These are phyloP conservation scores for Chalciporus piperatus DNA, from an alignment of 768 basidiomycete species.

Conservation along the genomic window DNA sequence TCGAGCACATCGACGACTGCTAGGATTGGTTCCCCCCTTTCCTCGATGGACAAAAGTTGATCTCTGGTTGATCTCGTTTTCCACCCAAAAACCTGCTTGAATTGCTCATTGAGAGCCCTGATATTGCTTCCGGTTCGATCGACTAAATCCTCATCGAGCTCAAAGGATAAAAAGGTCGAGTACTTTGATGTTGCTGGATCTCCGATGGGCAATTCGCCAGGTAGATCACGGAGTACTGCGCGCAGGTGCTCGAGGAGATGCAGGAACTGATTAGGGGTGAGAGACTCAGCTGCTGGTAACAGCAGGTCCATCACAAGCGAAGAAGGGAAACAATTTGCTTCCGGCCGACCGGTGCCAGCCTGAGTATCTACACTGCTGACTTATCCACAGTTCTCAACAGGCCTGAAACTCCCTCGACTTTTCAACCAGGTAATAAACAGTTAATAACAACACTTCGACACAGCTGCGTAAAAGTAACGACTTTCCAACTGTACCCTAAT, in stretches of 20 bases:
- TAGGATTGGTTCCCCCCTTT: neutral
- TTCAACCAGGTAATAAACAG: neutral
- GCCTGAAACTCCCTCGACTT: neutral
- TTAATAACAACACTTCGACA: neutral
- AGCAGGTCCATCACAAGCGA: too few relatives aligned
- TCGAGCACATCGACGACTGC: neutral
- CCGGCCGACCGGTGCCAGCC: too few relatives aligned
- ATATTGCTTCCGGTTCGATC: neutral
- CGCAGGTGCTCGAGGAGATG: neutral
- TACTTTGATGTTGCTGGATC: neutral
- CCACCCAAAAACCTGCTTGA: constrained; percentile 1
- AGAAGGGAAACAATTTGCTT: too few relatives aligned
- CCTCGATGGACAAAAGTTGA: neutral
- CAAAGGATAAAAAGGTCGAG: neutral
- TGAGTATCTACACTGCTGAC: too few relatives aligned
- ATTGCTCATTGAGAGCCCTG: neutral
- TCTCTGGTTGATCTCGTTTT: neutral
- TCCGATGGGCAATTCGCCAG: neutral
- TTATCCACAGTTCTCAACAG: neutral
- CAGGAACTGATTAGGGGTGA: neutral
- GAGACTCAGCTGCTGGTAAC: neutral
- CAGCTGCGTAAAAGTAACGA: neutral
- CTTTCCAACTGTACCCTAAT: too few relatives aligned
- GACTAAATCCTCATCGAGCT: neutral
- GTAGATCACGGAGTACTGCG: neutral